phyloP scores from a whole-genome alignment of 1,284 basidiomycete species.

The Vanrija sp. region DNA sequence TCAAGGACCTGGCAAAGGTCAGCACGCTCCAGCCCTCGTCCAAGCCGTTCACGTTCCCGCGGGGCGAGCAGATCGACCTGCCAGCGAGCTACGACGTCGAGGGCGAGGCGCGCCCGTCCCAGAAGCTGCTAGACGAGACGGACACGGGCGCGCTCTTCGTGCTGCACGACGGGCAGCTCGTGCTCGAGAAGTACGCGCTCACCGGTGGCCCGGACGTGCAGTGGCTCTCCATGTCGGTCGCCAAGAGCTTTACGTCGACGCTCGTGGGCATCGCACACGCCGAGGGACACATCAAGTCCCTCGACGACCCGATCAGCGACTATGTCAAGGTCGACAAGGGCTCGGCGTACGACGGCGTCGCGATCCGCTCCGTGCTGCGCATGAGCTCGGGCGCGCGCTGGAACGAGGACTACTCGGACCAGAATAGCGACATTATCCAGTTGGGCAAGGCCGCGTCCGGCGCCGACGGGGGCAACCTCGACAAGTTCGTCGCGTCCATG shows the following conservation, averaged over 20 bases:
- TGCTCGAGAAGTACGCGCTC: neutral
- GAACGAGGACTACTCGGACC: conserved; percentile 1
- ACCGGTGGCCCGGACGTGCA: neutral
- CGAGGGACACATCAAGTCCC: neutral
- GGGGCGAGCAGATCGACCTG: neutral
- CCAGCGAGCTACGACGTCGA: neutral
- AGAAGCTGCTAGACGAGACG: neutral
- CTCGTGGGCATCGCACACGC: neutral
- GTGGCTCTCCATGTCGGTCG: neutral
- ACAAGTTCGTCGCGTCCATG: neutral
- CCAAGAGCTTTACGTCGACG: conserved; percentile 1
- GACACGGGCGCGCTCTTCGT: neutral
- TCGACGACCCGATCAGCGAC: neutral
- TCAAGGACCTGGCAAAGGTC: neutral
- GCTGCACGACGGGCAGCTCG: neutral
- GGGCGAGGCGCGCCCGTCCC: neutral
- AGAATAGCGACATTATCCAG: neutral
- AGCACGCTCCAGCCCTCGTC: neutral
- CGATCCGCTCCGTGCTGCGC: neutral
- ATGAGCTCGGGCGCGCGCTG: neutral
- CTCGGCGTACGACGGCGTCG: neutral
- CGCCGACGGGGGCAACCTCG: neutral
- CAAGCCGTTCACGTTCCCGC: neutral
- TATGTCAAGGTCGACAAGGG: neutral
- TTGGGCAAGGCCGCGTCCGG: neutral